These are phyloP conservation scores for Apostasia ramifera DNA, from an alignment of 106 monocot species.

Conservation along the genomic window DNA sequence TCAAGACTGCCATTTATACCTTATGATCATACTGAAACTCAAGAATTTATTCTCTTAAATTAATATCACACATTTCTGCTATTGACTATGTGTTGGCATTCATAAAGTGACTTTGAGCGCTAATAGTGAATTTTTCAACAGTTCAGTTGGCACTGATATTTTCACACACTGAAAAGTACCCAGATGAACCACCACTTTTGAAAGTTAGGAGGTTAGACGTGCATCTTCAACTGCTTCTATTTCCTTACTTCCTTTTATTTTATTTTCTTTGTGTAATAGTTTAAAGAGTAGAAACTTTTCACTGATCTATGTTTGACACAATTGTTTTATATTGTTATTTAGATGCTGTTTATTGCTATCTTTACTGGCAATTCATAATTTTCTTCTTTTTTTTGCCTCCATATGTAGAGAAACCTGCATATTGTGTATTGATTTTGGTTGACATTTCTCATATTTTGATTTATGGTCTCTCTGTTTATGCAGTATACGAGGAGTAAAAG, in stretches of 20 bases:
- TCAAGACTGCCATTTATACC: neutral
- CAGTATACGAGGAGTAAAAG: constrained; percentile 80
- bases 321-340: neutral
- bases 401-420: too few relatives aligned
- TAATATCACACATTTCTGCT: too few relatives aligned
- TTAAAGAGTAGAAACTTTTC: neutral
- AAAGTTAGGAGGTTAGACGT: constrained; percentile 72
- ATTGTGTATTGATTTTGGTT: neutral
- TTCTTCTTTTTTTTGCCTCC: neutral
- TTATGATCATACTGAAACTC: too few relatives aligned
- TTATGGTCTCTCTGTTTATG: constrained; percentile 8
- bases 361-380: neutral
- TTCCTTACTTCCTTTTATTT: neutral
- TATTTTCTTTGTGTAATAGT: neutral
- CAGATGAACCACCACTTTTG: constrained; percentile 92
- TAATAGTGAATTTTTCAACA: constrained; percentile 29
- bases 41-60: too few relatives aligned
- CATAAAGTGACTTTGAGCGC: neutral
- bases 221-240: neutral
- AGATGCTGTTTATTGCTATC: neutral
- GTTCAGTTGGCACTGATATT: constrained; percentile 86
- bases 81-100: neutral
- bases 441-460: neutral
- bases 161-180: constrained; percentile 87
- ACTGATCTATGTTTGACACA: neutral